Percentiles rank a stretch among this genome's conserved stretches.
Evolutionary conservation across 192 early-diverging fungal genomes (phyloP).

Genomic region (Mortierella hygrophila): DNA sequence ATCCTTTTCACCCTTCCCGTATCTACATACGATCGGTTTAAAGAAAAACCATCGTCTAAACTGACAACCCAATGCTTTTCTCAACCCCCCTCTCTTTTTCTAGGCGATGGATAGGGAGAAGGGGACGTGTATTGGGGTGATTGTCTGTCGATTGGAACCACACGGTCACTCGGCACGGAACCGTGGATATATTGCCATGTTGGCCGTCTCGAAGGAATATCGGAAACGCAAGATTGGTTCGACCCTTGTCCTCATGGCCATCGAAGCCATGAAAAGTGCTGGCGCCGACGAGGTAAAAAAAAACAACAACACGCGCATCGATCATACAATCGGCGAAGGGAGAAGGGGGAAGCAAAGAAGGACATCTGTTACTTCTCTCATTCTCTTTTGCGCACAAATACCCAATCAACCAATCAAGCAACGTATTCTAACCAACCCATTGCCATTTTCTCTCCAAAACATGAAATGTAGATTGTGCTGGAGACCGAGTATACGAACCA

Average conservation of each 20-base stretch:
- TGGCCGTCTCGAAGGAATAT: slow-evolving; percentile 88
- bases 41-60: slow-evolving; percentile 69
- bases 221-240: slow-evolving; percentile 87
- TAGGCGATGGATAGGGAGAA: slow-evolving; percentile 69
- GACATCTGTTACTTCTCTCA: neutral
- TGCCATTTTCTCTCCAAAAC: neutral
- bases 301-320: neutral
- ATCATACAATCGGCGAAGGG: neutral
- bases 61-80: slow-evolving; percentile 89
- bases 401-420: neutral
- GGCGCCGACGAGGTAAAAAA: slow-evolving; percentile 85
- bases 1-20: slow-evolving; percentile 81
- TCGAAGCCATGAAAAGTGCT: slow-evolving; percentile 79
- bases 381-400: neutral
- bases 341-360: no score
- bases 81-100: slow-evolving; percentile 31
- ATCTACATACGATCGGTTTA: slow-evolving; percentile 74
- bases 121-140: slow-evolving; percentile 81
- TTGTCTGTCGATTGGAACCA: slow-evolving; percentile 89
- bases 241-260: slow-evolving; percentile 77
- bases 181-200: slow-evolving; percentile 98
- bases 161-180: slow-evolving; percentile 66
- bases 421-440: no score
- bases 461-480: slow-evolving; percentile 73
- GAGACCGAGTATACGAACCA: slow-evolving; percentile 93